Evolutionary conservation across 2,329 filamentous ascomycete genomes (phyloP), one percentile per base, ranked within the genome.

Genomic region (Ilyonectria sp.): DNA sequence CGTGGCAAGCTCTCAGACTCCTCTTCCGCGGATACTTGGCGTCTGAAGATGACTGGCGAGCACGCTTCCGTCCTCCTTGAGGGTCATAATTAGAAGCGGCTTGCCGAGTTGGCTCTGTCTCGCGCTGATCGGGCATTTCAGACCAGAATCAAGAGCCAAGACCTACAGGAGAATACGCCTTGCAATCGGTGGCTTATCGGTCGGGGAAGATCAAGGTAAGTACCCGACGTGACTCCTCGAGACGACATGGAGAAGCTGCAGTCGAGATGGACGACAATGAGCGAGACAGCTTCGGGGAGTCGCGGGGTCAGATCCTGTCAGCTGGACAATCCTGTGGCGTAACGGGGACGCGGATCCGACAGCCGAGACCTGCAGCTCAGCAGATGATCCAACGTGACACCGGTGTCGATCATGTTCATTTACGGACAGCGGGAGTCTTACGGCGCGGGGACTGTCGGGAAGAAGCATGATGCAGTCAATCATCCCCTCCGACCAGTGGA

Each of bases 1-100:
- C 76, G 61, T 80, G 75, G 35, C 80, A 82, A 4, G 80, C 80
- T 26, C 73, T 76, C 8, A 79, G 68, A 33, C 79, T 79, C 21
- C 79, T 73, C 64, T 80, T 81, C 13, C 80, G 69, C 11, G 74
- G 74, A 50, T 76, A 76, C 9, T 68, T 68, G 4, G 65, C 31
- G 56, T 76, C 74, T 6, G 72, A 71, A 7, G 64, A 17, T 6
- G 67, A 59, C 44, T 67, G 67, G 13, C 63, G 61, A 46, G 72
- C 26, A 9, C 72, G 65, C 49, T 74, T 74, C 8, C 63, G 47
- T 44, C 40, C 23, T 6, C 29, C 33, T 19, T n/a, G 43, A 49
- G 29, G 43, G 44, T 43, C 62, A n/a, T 43, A n/a, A 26, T 23
- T 37, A 44, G 54, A 40, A 19, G 44, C 54, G n/a, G 46, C 3